Conservation (phyloP, 1,139 yeast genomes). For the Diutina ranongensis region DNA sequence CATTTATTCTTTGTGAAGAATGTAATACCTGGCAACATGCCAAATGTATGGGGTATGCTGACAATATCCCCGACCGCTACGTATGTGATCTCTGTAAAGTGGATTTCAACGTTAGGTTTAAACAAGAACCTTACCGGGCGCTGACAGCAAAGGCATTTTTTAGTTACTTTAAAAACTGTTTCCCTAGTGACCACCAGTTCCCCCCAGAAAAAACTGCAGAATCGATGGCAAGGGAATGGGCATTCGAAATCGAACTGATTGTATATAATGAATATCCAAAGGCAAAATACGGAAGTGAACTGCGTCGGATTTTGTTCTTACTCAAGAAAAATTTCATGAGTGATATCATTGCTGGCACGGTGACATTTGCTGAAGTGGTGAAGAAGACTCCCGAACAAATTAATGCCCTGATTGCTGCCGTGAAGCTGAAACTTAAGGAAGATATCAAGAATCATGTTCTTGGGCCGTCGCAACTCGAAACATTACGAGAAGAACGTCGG, state of each 20-base stretch:
- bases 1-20: conserved; percentile 69
- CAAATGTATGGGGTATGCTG: conserved; percentile 47
- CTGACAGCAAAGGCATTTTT: conserved; percentile 6
- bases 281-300: background rate
- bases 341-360: conserved; percentile 29
- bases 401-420: conserved; percentile 18
- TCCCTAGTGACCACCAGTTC: conserved; percentile 1
- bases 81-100: conserved; percentile 20
- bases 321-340: conserved; percentile 13
- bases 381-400: conserved; percentile 51
- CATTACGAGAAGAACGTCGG: background rate
- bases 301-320: conserved; percentile 1
- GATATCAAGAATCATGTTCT: conserved; percentile 2
- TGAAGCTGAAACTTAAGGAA: conserved; percentile 5
- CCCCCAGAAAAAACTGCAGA: background rate
- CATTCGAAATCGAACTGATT: conserved; percentile 1
- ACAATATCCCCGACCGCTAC: conserved; percentile 22
- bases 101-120: background rate
- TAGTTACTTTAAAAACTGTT: background rate
- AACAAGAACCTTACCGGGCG: background rate
- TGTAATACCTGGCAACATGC: conserved; percentile 86
- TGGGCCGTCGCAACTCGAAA: background rate
- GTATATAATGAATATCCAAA: background rate
- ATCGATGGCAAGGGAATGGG: conserved; percentile 1
- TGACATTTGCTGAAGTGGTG: conserved; percentile 42